Conservation (phyloP, 2,329 filamentous ascomycete genomes). For the Stromatinia cepivora region DNA sequence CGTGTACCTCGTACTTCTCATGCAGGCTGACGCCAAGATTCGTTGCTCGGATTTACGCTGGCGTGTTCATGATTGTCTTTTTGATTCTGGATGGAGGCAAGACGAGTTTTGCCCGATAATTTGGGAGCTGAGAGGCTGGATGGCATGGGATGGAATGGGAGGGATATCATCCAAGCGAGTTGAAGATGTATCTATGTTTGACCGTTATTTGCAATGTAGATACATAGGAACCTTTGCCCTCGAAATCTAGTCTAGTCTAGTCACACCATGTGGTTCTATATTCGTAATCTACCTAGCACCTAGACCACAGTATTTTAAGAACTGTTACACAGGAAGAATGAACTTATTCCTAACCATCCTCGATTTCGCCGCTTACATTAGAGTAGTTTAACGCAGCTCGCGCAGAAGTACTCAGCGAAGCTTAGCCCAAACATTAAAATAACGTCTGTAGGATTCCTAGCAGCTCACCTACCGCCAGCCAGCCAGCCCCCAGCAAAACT, state of each 20-base stretch:
- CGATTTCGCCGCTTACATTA: background rate
- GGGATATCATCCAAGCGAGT: background rate
- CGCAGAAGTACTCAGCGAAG: background rate
- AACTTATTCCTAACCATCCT: background rate
- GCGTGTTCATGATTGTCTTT: background rate
- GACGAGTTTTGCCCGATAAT: background rate
- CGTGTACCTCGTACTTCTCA: slow-evolving; percentile 19
- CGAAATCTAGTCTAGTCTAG: background rate
- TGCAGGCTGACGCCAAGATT: slow-evolving; percentile 31
- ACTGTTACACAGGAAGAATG: background rate
- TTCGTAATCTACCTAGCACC: background rate
- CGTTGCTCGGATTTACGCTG: slow-evolving; percentile 18
- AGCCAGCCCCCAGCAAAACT: background rate
- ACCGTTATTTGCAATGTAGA: background rate
- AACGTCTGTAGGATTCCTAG: slow-evolving; percentile 18
- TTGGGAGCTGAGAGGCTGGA: background rate
- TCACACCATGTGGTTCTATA: background rate
- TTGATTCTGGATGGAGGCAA: background rate
- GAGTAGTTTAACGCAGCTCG: background rate
- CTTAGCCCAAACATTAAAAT: slow-evolving; percentile 19
- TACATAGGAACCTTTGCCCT: background rate
- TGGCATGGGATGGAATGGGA: background rate
- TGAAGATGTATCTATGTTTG: slow-evolving; percentile 5
- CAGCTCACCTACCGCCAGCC: background rate
- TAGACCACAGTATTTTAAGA: background rate